Conservation (phyloP, 306 rosid species). For the Vigna angularis region DNA sequence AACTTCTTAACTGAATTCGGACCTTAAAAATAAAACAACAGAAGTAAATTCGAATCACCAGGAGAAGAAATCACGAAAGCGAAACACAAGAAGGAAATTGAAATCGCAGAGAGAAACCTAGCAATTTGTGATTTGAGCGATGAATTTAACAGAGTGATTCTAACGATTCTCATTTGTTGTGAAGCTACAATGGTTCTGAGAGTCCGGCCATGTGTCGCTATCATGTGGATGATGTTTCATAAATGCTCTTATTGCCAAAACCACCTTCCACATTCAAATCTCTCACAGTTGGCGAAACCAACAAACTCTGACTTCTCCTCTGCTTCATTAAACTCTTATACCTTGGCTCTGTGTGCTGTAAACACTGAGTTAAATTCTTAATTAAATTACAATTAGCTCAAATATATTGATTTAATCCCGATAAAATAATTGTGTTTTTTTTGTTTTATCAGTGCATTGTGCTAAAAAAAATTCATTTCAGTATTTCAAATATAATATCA, state of each 20-base stretch:
- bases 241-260: background rate
- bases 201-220: constrained; percentile 4
- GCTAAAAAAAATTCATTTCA: too few species aligned
- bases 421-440: too few species aligned
- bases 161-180: background rate
- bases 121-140: background rate
- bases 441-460: too few species aligned
- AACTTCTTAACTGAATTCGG: background rate
- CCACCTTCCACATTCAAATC: background rate
- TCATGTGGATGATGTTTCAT: background rate
- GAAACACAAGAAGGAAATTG: background rate
- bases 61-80: background rate
- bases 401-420: background rate
- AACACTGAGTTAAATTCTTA: background rate
- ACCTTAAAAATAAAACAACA: background rate
- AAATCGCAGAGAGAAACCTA: background rate
- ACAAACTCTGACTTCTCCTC: background rate
- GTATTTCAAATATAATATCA: too few species aligned
- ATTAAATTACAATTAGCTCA: background rate
- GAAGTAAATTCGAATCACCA: background rate
- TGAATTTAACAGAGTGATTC: background rate
- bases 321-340: background rate
- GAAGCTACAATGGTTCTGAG: background rate
- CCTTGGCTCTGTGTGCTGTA: background rate
- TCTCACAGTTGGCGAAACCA: background rate